Conservation (phyloP, 768 basidiomycete species). For the Tulasnella sp. region DNA sequence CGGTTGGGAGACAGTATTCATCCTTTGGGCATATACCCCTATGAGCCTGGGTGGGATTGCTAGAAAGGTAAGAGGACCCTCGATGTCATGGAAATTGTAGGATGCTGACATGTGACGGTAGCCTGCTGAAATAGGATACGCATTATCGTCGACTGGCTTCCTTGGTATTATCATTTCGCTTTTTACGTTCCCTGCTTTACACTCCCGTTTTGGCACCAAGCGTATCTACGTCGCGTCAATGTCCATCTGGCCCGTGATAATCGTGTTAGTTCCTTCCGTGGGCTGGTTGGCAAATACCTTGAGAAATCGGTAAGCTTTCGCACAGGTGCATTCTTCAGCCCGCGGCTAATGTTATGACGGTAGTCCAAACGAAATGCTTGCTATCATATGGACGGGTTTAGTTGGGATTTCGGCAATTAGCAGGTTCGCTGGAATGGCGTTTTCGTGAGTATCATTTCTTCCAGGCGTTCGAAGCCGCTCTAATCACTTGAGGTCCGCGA, state of each 20-base stretch:
- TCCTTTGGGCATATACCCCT: constrained; percentile 68
- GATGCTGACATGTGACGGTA: constrained; percentile 12
- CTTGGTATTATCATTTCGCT: constrained; percentile 34
- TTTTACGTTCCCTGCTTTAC: constrained; percentile 38
- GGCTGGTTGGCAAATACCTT: constrained; percentile 34
- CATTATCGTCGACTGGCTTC: constrained; percentile 36
- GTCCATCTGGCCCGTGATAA: constrained; percentile 36
- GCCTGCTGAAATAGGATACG: constrained; percentile 38
- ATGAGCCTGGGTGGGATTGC: constrained; percentile 59
- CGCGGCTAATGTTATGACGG: not conserved
- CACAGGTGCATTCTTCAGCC: not conserved
- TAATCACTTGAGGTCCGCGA: constrained; percentile 17
- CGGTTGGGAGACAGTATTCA: constrained; percentile 68
- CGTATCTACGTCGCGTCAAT: constrained; percentile 37
- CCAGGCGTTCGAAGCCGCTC: not conserved
- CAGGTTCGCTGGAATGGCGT: constrained; percentile 29
- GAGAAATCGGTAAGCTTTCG: not conserved
- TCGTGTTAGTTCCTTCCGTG: constrained; percentile 35
- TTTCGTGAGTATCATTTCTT: constrained; percentile 28
- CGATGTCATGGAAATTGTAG: no score
- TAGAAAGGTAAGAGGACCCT: constrained; percentile 53
- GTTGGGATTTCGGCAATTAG: not conserved
- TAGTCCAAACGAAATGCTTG: constrained; percentile 1
- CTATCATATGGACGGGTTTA: constrained; percentile 12
- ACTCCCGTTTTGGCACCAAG: constrained; percentile 34